Base-by-base conservation (phyloP, 306 rosid species). In the Inga laurina region DNA sequence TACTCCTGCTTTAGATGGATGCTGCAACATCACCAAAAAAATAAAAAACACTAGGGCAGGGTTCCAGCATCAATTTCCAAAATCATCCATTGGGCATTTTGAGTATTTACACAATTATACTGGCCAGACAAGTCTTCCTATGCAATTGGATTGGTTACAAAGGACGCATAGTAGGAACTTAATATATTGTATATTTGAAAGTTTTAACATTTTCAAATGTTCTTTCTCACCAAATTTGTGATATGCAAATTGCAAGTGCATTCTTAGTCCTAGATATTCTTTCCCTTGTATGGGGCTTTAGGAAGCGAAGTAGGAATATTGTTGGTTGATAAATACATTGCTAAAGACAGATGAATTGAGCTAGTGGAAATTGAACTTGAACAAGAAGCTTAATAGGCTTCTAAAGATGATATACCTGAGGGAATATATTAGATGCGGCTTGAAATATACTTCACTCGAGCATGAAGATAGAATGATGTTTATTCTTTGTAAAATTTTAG, bases 361-460 rank as follows among this genome's bases (percentile, higher is more conserved):
- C 70, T 27, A 27, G 21, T 64, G 41, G 70, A 64, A 64, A 13
- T 61, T 59, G 34, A 72, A 81, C 44, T 43, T 59, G 54, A 13
- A 2, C 30, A 61, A 65, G 44, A 32, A 61, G 57, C 37, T 46
- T n/a, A 56, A 10, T 56, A 7, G 59, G 71, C 57, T 12, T 56
- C 61, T 19, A 49, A 46, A 61, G 24, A 22, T 76, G 45, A n/a
- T 30, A 51, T 27, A n/a, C 61, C 70, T 66, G 46, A 35, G 57
- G 73, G 76, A 45, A 48, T 46, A 73, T 61, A 21, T 61, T 18
- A 73, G 51, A 11, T 27, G 0, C 69, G 5, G 59, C 57, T 65
- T 72, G 82, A 78, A 83, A 71, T 64, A 16, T n/a, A 22, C n/a
- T 45, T 75, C 37, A 34, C 75, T 45, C 10, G 39, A 79, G 66